Conservation (phyloP, 2,329 filamentous ascomycete genomes). For the Pyrenochaeta sp. region DNA sequence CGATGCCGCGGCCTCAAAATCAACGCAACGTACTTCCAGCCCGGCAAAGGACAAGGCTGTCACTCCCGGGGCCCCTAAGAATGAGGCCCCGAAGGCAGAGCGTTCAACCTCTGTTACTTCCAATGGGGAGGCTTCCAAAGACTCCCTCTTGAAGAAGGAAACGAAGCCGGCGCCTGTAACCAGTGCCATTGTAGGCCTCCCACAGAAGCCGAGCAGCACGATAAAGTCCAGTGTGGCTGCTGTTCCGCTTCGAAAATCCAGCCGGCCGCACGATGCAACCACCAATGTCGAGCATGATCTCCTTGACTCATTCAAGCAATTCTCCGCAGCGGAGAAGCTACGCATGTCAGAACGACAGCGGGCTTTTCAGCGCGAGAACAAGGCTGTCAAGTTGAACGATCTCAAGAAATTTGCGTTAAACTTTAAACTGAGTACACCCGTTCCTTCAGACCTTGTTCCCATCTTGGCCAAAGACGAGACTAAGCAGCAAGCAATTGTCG, state of each 20-base stretch:
- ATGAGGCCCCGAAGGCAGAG: constrained; percentile 9
- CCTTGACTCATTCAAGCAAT: constrained; percentile 70
- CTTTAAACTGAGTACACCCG: constrained; percentile 93
- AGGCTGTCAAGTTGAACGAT: constrained; percentile 91
- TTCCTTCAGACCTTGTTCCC: constrained; percentile 88
- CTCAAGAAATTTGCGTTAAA: constrained; percentile 92
- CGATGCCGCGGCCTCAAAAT: constrained; percentile 39
- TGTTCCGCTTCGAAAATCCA: constrained; percentile 47
- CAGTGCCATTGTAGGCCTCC: constrained; percentile 32
- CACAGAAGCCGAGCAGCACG: constrained; percentile 38
- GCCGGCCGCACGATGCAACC: constrained; percentile 61
- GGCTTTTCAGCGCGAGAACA: constrained; percentile 71
- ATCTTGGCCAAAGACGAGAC: constrained; percentile 97
- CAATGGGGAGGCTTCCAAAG: constrained; percentile 24
- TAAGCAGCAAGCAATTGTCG: constrained; percentile 92
- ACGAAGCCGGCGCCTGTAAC: constrained; percentile 24
- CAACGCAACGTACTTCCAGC: constrained; percentile 30
- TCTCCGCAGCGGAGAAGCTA: constrained; percentile 69
- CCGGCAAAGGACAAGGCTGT: constrained; percentile 30
- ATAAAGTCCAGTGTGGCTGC: constrained; percentile 39
- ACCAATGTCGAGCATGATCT: constrained; percentile 69
- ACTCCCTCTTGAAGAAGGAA: constrained; percentile 23
- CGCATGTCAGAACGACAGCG: constrained; percentile 65
- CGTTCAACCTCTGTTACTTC: constrained; percentile 14
- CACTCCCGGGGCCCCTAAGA: constrained; percentile 27